A percentile compares a stretch with the other conserved stretches of the same genome.
Evolutionary conservation across 2,329 filamentous ascomycete genomes (phyloP).

Genomic region (Cordyceps javanica): DNA sequence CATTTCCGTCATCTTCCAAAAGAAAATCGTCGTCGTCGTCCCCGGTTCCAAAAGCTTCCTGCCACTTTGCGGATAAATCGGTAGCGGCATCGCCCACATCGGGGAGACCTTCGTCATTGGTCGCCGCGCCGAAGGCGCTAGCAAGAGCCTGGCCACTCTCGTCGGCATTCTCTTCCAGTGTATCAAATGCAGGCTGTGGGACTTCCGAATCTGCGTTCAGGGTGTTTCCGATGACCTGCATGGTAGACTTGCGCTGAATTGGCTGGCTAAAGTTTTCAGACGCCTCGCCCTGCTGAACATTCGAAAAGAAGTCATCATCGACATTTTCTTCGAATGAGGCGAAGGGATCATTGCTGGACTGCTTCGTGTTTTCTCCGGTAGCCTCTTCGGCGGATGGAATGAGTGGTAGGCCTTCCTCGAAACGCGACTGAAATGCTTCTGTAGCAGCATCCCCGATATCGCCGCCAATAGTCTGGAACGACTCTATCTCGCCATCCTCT

Average conservation of each 20-base stretch:
- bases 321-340: slow-evolving; percentile 36
- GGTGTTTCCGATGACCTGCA: slow-evolving; percentile 49
- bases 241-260: slow-evolving; percentile 64
- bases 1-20: slow-evolving; percentile 46
- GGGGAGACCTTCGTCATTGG: slow-evolving; percentile 19
- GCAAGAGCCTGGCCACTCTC: slow-evolving; percentile 20
- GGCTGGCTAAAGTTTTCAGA: slow-evolving; percentile 22
- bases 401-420: slow-evolving; percentile 64
- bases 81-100: slow-evolving; percentile 33
- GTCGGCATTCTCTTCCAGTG: slow-evolving; percentile 10
- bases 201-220: background rate
- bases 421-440: slow-evolving; percentile 51
- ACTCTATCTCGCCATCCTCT: background rate
- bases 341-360: background rate
- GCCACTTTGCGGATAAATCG: slow-evolving; percentile 76
- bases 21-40: slow-evolving; percentile 65
- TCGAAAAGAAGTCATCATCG: slow-evolving; percentile 57
- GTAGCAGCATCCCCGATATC: slow-evolving; percentile 35
- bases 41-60: slow-evolving; percentile 69
- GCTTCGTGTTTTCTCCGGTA: background rate
- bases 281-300: slow-evolving; percentile 34
- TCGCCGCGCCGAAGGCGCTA: slow-evolving; percentile 19
- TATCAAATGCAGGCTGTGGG: background rate
- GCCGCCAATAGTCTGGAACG: slow-evolving; percentile 34
- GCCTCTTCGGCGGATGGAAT: slow-evolving; percentile 32